These are phyloP conservation scores for Ascochyta pisi DNA, from an alignment of 2,329 filamentous ascomycete genomes.

Conservation along the genomic window DNA sequence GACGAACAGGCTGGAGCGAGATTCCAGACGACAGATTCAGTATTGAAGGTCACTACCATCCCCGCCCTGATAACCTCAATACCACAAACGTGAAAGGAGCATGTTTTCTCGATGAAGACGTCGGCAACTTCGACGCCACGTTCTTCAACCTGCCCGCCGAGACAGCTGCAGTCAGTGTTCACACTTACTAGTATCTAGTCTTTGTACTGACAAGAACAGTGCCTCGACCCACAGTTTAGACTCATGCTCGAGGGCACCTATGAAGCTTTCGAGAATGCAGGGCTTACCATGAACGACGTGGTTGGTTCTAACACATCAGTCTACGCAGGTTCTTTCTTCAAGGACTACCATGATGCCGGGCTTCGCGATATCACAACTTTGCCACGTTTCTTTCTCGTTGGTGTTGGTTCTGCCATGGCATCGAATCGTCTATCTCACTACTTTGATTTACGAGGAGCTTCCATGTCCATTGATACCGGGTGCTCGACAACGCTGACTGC, in stretches of 20 bases:
- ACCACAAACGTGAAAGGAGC: no score
- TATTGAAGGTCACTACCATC: conserved; percentile 22
- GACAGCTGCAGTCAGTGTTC: conserved; percentile 26
- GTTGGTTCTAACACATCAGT: conserved; percentile 29
- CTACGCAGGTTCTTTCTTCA: conserved; percentile 23
- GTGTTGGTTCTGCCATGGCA: no score
- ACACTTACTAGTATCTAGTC: no score
- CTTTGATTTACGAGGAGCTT: no score
- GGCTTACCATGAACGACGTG: conserved; percentile 16
- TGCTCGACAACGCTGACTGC: no score
- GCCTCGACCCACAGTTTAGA: conserved; percentile 36
- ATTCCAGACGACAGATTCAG: conserved; percentile 37
- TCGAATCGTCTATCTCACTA: no score
- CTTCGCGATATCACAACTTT: conserved; percentile 1
- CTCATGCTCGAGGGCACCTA: conserved; percentile 37
- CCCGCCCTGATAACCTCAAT: background rate
- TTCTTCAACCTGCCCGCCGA: conserved; percentile 33
- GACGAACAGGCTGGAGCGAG: conserved; percentile 38
- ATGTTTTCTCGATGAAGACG: conserved; percentile 18
- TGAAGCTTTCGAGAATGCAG: conserved; percentile 47
- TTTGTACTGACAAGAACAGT: no score
- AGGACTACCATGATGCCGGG: conserved; percentile 17
- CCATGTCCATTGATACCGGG: no score
- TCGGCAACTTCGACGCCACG: conserved; percentile 37
- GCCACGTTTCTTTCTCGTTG: no score